Base-by-base conservation (phyloP, 495 filamentous ascomycete species). In the Neurospora terricola region DNA sequence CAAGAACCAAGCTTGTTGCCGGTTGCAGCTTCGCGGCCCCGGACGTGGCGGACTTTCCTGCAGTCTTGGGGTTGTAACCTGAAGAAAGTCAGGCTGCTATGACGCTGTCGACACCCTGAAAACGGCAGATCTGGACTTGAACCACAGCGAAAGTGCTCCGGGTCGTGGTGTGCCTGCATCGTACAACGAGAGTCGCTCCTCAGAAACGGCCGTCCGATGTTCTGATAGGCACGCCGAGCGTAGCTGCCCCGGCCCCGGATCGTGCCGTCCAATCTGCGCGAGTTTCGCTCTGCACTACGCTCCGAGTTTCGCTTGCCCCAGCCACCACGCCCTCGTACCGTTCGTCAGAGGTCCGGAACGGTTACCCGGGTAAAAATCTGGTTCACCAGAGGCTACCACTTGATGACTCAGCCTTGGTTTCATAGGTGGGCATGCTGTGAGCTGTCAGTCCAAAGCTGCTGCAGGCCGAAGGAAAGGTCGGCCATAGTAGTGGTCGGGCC, bases 131-230 rank as follows among this genome's bases (percentile, higher is more conserved):
- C 72, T 73, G 69, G 72, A 72, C 74, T 18, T 66, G 54, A 72
- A 54, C 72, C 75, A 71, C 74, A 73, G 69, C 62, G n/a, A 73
- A 74, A 71, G 75, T 73, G 75, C 75, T 74, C 73, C 69, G 70
- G 48, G 69, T n/a, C 74, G 70, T 71, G 76, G 74, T 66, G 75
- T 74, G 71, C 77, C 72, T 78, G 76, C 78, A 73, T 73, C 68
- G 76, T 74, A 71, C 75, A 76, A 78, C 75, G 30, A 66, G 27
- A 66, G 69, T 68, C 12, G 30, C 70, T 68, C 73, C 34, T 74
- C 72, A 73, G 75, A 76, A 66, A 18, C 6, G 54, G 54, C 54
- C 54, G 54, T 66, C 48, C 70, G 43, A 48, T n/a, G 36, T 36
- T 66, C 36, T 78, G 74, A 78, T 78, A 76, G 77, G 78, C 73